Evolutionary conservation across 2,329 filamentous ascomycete species (phyloP).

Genomic region (Fusarium sp.): DNA sequence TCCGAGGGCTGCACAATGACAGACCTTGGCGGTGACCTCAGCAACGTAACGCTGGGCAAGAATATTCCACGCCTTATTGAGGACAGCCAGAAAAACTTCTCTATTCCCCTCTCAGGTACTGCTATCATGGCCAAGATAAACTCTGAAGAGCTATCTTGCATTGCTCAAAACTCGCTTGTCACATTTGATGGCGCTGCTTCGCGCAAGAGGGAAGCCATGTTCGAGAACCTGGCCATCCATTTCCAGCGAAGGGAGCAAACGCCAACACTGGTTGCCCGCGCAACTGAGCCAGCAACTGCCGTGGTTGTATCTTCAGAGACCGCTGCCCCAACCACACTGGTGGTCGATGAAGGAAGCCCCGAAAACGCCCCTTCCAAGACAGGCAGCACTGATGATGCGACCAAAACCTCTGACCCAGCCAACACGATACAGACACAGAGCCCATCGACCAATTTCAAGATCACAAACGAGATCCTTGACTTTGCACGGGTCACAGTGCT

Average conservation of each 20-base stretch:
- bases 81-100: constrained; percentile 76
- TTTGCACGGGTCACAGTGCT: constrained; percentile 74
- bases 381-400: constrained; percentile 13
- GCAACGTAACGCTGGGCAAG: constrained; percentile 83
- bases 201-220: constrained; percentile 51
- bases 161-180: constrained; percentile 87
- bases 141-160: constrained; percentile 80
- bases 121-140: constrained; percentile 83
- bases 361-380: constrained; percentile 26
- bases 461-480: constrained; percentile 70
- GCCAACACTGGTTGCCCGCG: constrained; percentile 26
- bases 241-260: constrained; percentile 30
- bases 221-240: constrained; percentile 46
- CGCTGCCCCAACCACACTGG: constrained; percentile 37
- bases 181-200: constrained; percentile 76
- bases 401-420: constrained; percentile 25
- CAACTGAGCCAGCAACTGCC: constrained; percentile 22
- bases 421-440: constrained; percentile 28
- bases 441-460: constrained; percentile 55
- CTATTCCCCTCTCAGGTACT: constrained; percentile 78
- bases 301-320: constrained; percentile 40
- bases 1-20: constrained; percentile 68
- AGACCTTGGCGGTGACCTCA: constrained; percentile 57
- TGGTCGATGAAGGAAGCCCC: constrained; percentile 44
- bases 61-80: constrained; percentile 81